phyloP scores from a whole-genome alignment of 139 green algal genomes.

The Ostreobium quekettii region DNA sequence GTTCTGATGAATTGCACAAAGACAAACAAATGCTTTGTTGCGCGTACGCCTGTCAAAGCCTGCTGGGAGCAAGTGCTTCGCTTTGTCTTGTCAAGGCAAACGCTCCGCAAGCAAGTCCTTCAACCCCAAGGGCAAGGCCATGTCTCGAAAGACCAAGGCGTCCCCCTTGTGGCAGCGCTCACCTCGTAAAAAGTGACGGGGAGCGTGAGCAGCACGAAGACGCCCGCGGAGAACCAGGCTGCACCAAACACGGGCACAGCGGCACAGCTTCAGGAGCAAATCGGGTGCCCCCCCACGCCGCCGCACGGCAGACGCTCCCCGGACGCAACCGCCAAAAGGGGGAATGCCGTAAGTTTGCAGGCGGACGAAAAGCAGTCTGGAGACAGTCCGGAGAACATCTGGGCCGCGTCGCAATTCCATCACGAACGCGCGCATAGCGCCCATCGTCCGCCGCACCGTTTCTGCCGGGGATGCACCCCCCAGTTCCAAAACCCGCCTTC shows the following conservation, averaged over 20 bases:
- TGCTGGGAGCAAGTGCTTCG: not conserved
- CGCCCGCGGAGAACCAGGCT: slow-evolving; percentile 83
- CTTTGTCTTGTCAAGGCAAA: slow-evolving; percentile 1
- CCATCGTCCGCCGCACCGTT: too few species aligned
- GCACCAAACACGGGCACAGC: slow-evolving; percentile 5
- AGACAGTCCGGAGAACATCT: not conserved
- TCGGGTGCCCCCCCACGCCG: too few species aligned
- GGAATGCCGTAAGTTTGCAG: not conserved
- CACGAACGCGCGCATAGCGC: too few species aligned
- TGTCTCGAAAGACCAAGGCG: not conserved
- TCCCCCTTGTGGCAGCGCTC: not conserved
- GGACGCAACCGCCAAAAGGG: not conserved
- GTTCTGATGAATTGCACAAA: too few species aligned
- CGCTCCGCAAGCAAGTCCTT: not conserved
- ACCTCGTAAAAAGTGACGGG: slow-evolving; percentile 87
- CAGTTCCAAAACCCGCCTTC: too few species aligned
- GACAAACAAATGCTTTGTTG: not conserved
- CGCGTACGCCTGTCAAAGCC: not conserved
- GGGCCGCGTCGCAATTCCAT: too few species aligned
- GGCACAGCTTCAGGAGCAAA: not conserved
- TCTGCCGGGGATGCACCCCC: too few species aligned
- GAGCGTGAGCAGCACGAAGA: slow-evolving; percentile 84
- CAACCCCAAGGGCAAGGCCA: not conserved
- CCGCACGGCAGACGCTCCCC: not conserved
- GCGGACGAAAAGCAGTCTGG: not conserved